A percentile compares a stretch with the other conserved stretches of the same genome.
Conservation (phyloP, 2,329 filamentous ascomycete genomes). For the Geosmithia putterillii region DNA sequence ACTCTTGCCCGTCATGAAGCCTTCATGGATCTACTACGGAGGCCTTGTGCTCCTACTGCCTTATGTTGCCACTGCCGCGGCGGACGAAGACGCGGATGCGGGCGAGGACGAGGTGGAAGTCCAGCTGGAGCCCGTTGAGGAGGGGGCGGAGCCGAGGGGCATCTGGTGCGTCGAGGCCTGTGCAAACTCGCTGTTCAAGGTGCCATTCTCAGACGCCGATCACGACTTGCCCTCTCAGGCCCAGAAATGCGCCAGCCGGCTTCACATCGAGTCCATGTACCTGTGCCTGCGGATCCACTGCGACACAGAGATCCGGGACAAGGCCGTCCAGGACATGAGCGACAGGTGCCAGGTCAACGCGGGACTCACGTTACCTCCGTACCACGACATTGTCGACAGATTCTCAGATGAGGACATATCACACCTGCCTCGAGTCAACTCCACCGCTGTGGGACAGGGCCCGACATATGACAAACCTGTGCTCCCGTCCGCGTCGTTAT, state of each 20-base stretch:
- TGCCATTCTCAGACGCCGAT: conserved; percentile 18
- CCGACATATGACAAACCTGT: conserved; percentile 15
- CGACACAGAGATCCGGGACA: conserved; percentile 9
- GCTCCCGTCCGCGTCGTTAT: conserved; percentile 20
- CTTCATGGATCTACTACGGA: not conserved
- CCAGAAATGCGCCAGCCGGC: not conserved
- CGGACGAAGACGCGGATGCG: no score
- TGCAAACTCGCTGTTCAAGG: conserved; percentile 11
- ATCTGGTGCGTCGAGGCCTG: conserved; percentile 19
- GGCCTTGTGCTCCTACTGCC: no score
- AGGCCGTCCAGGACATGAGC: conserved; percentile 16
- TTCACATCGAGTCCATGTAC: conserved; percentile 16
- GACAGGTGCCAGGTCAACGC: conserved; percentile 17
- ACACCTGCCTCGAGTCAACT: conserved; percentile 13
- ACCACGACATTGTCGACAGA: conserved; percentile 17
- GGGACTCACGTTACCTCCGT: conserved; percentile 15
- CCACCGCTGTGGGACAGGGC: conserved; percentile 8
- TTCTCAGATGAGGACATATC: conserved; percentile 21
- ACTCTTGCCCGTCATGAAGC: not conserved
- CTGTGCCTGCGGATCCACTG: conserved; percentile 25
- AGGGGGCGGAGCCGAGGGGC: not conserved
- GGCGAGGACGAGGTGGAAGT: no score
- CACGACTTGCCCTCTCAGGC: conserved; percentile 5
- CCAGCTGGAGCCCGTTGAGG: no score
- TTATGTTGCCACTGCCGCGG: no score